Evolutionary conservation across 2,329 filamentous ascomycete genomes (phyloP), one percentile per base, ranked within the genome.

Genomic region (Phialophora verrucosa): DNA sequence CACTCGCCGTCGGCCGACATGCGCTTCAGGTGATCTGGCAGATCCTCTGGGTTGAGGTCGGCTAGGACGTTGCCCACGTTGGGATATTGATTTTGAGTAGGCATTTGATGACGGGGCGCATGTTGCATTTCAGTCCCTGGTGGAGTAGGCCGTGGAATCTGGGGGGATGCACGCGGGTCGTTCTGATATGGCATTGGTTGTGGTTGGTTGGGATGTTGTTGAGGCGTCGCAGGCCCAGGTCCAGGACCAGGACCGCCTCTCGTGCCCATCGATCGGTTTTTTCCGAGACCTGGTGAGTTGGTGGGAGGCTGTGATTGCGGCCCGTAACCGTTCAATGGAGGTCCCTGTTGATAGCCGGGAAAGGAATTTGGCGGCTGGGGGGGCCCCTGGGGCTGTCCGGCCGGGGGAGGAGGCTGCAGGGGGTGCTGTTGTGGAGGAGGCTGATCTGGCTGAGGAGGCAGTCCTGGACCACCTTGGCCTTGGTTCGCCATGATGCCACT

Each of bases 401-500:
- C 58, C 2, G 69, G 69, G 69, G 85, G 85, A 70, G 85, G 83
- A 76, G 84, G 85, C 71, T 83, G 83, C 73, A 86, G 83, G 73
- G 87, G 84, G 78, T 88, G 87, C 68, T 84, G 84, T 70, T 74
- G 73, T 72, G 81, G 79, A 78, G 81, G 81, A 73, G 83, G 83
- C 69, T 89, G 87, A 73, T 90, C 85, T 74, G 88, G 88, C 66
- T 91, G 91, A 66, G 89, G 89, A 70, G 93, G 93, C 73, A 96
- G 89, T 67, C 91, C 92, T 70, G 92, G 91, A 68, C 91, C 92
- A 74, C 90, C 91, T 81, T 94, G 92, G 74, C 90, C 91, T 78
- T 89, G 88, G 71, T 94, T 94, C 63, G 93, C 88, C 92, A 99
- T 98, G 76, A 98, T 97, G 64, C 92, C 93, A 72, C 92, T 93